These are phyloP conservation scores for Backusella tarrabulga DNA, from an alignment of 192 early-diverging fungal genomes.

Conservation along the genomic window DNA sequence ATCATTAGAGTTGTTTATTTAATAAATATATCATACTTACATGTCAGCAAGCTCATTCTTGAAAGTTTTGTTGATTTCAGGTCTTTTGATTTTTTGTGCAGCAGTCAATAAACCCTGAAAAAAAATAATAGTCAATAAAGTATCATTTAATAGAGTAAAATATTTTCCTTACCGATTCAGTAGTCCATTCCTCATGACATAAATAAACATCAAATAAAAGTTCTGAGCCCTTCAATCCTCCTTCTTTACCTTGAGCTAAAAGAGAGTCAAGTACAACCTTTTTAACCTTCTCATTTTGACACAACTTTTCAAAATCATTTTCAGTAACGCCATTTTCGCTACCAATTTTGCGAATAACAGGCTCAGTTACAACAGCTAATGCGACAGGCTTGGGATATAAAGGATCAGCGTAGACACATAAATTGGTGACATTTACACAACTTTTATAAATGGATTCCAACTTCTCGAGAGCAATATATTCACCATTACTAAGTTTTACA, in stretches of 20 bases:
- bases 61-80: conserved; percentile 67
- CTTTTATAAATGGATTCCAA: conserved; percentile 87
- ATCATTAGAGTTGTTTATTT: not conserved
- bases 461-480: conserved; percentile 93
- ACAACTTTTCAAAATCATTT: conserved; percentile 53
- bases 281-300: conserved; percentile 51
- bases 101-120: conserved; percentile 72
- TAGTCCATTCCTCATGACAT: conserved; percentile 82
- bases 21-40: conserved; percentile 26
- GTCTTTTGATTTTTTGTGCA: conserved; percentile 87
- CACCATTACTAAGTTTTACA: conserved; percentile 87
- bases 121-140: not conserved
- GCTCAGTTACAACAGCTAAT: conserved; percentile 66
- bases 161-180: conserved; percentile 64
- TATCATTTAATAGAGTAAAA: conserved; percentile 7
- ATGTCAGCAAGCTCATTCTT: conserved; percentile 53
- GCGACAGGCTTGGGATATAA: conserved; percentile 71
- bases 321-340: conserved; percentile 42
- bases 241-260: conserved; percentile 55
- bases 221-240: conserved; percentile 72
- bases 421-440: conserved; percentile 68
- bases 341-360: conserved; percentile 48
- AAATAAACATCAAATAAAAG: conserved; percentile 64
- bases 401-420: conserved; percentile 74
- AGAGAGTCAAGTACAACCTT: conserved; percentile 47